Evolutionary conservation across 306 rosid genomes (phyloP), one percentile per base, ranked within the genome.

Genomic region (Trichosanthes truncata): DNA sequence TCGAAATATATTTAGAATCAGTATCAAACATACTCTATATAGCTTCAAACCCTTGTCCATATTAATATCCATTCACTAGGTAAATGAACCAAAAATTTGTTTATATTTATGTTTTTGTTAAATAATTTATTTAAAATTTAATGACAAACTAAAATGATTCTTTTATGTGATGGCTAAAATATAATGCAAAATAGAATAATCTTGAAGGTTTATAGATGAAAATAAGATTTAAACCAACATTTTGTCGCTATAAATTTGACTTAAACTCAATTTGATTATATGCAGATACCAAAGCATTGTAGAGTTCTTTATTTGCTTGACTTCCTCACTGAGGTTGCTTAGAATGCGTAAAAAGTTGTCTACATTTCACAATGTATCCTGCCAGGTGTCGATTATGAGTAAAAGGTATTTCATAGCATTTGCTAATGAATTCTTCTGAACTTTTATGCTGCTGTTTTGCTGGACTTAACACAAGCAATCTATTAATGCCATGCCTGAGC

Each of bases 281-380:
- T 84, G 38, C 89, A 92, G 96, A 69, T 88, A 79, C 40, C 76
- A 56, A 84, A 40, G 2, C 7, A 18, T 86, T 69, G 87, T 81
- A 4, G 91, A 85, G 65, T 84, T 89, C 35, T 88, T 90, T 81
- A 74, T 84, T 38, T 55, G 78, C 38, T 59, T 90, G 91, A 79
- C 67, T 68, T 85, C 89, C 78, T 88, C 97, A 2, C 78, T 92
- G 76, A 87, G 86, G 83, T 75, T 89, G 87, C 85, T 89, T 78
- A 77, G 23, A 79, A 84, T 90, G 66, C 41, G 46, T 10, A 88
- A 90, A 81, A 90, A 74, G 65, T 26, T 84, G 60, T 84, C 89
- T 25, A 89, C 90, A 46, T 90, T 92, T 75, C 83, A 56, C 69
- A 89, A 88, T 82, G 26, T 90, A 38, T 85, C 87, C 46, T 2